Base-by-base conservation (phyloP, 192 early-diverging fungal species). In the Coemansia sp. region DNA sequence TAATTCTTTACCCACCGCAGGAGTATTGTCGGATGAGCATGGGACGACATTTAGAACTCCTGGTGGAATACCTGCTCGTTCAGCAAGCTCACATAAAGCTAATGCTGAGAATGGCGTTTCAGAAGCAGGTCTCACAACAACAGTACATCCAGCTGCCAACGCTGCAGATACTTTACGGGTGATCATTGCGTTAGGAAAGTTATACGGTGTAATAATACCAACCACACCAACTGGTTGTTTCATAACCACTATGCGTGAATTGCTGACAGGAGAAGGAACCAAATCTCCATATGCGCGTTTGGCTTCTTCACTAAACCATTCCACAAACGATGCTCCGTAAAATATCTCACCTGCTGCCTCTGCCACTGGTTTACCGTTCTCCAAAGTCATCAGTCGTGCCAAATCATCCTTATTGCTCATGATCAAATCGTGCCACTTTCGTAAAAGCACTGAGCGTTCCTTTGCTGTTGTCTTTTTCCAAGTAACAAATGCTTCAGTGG, bases 251-350 rank as follows among this genome's bases (percentile, higher is more conserved):
- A 88, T 74, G 10, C 91, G 87, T 31, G 88, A 75, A 32, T 64
- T 61, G 17, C 57, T 57, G 11, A 71, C 67, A n/a, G 84, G 75
- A 21, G 87, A 82, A 30, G 90, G 90, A n/a, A 96, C 84, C 4
- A 90, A 72, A 52, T 90, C 91, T 52, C 94, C 94, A 56, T 92
- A 90, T 3, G 76, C 63, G 42, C 93, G 83, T 46, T 89, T 87
- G 30, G 93, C 90, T 65, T 95, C 93, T 59, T 94, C 92, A n/a
- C 89, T 80, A 67, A 92, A 93, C 92, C 91, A 95, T 66, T 91
- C 87, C 54, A 92, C 80, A 64, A 89, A 95, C 21, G 80, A 80
- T 11, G 86, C 80, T 14, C 85, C 89, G 68, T 91, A 90, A 2
- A 57, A 53, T 17, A 91, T 73, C 63, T 91, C 90, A 17, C 85